A percentile compares a stretch with the other conserved stretches of the same genome.
These are phyloP conservation scores for Gynandropsis gynandra DNA, from an alignment of 345 rosid genomes.

Conservation along the genomic window DNA sequence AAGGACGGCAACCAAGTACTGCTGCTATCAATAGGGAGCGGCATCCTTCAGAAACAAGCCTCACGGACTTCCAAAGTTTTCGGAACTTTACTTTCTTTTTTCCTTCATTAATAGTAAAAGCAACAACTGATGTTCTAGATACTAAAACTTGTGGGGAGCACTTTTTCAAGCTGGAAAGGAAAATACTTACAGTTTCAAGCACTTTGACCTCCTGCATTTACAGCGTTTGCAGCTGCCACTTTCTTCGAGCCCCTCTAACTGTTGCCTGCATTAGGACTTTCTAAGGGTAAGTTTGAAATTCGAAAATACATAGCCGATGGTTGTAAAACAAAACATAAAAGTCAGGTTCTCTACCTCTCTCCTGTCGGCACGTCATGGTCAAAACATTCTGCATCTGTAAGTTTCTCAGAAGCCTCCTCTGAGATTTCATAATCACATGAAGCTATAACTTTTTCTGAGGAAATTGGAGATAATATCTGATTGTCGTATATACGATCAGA, in stretches of 20 bases:
- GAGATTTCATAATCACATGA: slow-evolving; percentile 22
- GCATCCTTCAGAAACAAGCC: too few species aligned
- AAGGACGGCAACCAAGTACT: too few species aligned
- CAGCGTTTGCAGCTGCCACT: slow-evolving; percentile 68
- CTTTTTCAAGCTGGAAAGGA: neutral
- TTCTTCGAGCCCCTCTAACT: slow-evolving; percentile 33
- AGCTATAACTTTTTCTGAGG: slow-evolving; percentile 28
- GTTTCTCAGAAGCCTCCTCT: slow-evolving; percentile 31
- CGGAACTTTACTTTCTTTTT: too few species aligned
- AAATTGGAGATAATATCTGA: slow-evolving; percentile 21
- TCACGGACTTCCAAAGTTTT: too few species aligned
- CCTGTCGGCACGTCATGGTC: slow-evolving; percentile 29
- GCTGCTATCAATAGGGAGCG: too few species aligned
- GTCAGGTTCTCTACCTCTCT: slow-evolving; percentile 33
- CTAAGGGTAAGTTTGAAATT: neutral
- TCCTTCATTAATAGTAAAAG: too few species aligned
- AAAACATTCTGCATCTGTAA: slow-evolving; percentile 19
- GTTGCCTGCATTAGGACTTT: slow-evolving; percentile 26
- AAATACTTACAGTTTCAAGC: slow-evolving; percentile 89
- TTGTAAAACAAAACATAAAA: neutral
- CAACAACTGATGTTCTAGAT: neutral
- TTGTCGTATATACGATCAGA: slow-evolving; percentile 14
- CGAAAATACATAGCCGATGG: neutral
- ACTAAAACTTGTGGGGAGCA: neutral
- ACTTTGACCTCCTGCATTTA: slow-evolving; percentile 78